Conservation (phyloP, 805 yeast genomes). For the Saccharomyces paradoxus region DNA sequence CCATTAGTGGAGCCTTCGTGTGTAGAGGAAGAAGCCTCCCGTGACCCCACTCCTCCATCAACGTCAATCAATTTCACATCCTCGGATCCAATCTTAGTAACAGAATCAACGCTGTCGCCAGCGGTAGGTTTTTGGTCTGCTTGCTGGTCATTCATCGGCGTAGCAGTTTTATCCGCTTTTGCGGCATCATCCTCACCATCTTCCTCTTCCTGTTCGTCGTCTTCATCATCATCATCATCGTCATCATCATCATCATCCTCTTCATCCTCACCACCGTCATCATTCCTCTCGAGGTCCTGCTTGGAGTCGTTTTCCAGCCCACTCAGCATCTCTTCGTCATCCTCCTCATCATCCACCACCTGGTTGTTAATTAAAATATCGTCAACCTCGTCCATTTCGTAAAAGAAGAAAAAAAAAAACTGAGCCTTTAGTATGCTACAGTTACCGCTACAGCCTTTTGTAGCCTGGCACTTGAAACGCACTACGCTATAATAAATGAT, state of each 20-base stretch:
- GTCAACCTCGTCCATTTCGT: slow-evolving; percentile 26
- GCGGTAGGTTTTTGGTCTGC: slow-evolving; percentile 11
- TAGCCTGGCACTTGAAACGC: neutral
- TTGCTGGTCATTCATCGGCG: slow-evolving; percentile 3
- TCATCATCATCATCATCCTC: slow-evolving; percentile 18
- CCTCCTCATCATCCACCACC: slow-evolving; percentile 24
- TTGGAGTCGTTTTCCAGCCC: slow-evolving; percentile 15
- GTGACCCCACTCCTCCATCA: slow-evolving; percentile 11
- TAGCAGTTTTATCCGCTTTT: slow-evolving; percentile 7
- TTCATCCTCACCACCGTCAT: slow-evolving; percentile 20
- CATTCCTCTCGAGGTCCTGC: slow-evolving; percentile 26
- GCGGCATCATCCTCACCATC: slow-evolving; percentile 22
- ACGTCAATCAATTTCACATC: slow-evolving; percentile 22
- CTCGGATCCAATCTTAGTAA: slow-evolving; percentile 12
- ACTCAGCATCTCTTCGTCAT: slow-evolving; percentile 11
- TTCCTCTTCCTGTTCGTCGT: slow-evolving; percentile 6
- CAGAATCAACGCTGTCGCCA: slow-evolving; percentile 20
- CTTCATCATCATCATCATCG: slow-evolving; percentile 9
- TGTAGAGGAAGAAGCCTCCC: slow-evolving; percentile 3
- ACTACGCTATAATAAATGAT: neutral
- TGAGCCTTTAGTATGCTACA: neutral
- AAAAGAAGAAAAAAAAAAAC: neutral
- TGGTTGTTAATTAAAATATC: slow-evolving; percentile 25
- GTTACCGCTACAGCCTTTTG: neutral
- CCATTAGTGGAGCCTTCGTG: neutral